Conservation (phyloP, 2,329 filamentous ascomycete genomes). For the Exophiala phaeomuriformis region DNA sequence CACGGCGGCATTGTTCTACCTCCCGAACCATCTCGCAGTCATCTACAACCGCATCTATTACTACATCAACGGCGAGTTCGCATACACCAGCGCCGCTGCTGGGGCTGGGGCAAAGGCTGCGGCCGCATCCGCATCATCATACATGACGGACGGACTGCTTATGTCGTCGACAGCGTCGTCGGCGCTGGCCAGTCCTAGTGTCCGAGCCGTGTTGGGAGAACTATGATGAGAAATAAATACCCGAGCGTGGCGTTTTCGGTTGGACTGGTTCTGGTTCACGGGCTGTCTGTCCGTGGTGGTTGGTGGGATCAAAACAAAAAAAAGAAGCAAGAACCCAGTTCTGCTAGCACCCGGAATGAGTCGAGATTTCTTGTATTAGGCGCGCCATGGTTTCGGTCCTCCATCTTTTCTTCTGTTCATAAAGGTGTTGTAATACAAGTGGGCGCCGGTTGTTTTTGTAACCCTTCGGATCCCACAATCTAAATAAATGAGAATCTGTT, state of each 20-base stretch:
- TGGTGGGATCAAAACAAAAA: background rate
- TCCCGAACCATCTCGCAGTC: conserved; percentile 80
- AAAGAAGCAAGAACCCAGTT: no score
- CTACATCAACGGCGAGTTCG: conserved; percentile 75
- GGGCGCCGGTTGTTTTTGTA: no score
- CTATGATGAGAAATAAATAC: conserved; percentile 6
- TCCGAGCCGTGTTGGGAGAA: conserved; percentile 10
- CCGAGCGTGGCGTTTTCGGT: background rate
- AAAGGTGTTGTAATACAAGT: no score
- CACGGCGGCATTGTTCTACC: conserved; percentile 83
- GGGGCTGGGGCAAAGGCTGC: conserved; percentile 1
- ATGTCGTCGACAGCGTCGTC: conserved; percentile 2
- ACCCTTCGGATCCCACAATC: no score
- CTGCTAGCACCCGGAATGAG: no score
- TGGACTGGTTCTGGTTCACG: background rate
- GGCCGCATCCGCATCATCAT: background rate
- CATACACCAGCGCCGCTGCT: conserved; percentile 29
- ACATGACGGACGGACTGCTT: conserved; percentile 8
- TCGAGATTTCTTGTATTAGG: no score
- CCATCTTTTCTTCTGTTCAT: no score
- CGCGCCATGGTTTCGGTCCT: no score
- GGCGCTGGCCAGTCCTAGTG: background rate
- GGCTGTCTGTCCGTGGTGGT: background rate
- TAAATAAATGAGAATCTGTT: no score
- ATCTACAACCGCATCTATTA: conserved; percentile 84